Conservation (phyloP, 2,329 filamentous ascomycete species). For the Diaporthe sp. region DNA sequence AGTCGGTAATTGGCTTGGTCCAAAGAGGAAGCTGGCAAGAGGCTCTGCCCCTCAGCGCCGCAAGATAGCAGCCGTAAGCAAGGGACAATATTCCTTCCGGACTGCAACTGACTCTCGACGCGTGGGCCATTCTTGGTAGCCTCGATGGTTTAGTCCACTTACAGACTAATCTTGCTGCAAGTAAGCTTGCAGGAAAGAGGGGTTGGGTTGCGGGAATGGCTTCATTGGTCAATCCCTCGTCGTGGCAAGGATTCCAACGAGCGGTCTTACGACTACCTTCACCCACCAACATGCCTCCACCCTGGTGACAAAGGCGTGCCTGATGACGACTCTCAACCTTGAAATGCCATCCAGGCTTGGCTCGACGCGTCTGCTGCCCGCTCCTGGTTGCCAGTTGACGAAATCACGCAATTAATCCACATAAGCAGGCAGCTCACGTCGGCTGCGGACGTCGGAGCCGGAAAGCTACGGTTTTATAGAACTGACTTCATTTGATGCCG, state of each 20-base stretch:
- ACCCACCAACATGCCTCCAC: slow-evolving; percentile 8
- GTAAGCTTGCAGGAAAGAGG: slow-evolving; percentile 38
- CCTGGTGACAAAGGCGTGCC: slow-evolving; percentile 16
- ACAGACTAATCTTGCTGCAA: slow-evolving; percentile 38
- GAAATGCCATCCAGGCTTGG: not conserved
- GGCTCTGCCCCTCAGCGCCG: not conserved
- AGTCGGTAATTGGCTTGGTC: slow-evolving; percentile 27
- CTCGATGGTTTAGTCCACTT: slow-evolving; percentile 20
- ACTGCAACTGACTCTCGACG: slow-evolving; percentile 11
- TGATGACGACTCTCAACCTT: slow-evolving; percentile 35
- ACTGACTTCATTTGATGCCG: slow-evolving; percentile 12
- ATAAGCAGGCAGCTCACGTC: not conserved
- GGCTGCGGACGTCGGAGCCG: not conserved
- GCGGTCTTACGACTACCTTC: slow-evolving; percentile 36
- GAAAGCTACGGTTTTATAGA: not conserved
- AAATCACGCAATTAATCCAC: not conserved
- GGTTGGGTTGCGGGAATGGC: not conserved
- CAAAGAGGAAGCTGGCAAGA: slow-evolving; percentile 34
- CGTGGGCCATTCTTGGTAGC: not conserved
- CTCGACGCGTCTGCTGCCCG: not conserved
- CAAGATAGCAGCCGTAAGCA: slow-evolving; percentile 35
- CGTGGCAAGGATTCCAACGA: too few species aligned
- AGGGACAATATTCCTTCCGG: slow-evolving; percentile 41
- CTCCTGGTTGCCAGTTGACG: not conserved
- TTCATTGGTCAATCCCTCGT: slow-evolving; percentile 28